Evolutionary conservation across 164 flowering plant genomes (phyloP).

Genomic region (Cinnamomum micranthum): DNA sequence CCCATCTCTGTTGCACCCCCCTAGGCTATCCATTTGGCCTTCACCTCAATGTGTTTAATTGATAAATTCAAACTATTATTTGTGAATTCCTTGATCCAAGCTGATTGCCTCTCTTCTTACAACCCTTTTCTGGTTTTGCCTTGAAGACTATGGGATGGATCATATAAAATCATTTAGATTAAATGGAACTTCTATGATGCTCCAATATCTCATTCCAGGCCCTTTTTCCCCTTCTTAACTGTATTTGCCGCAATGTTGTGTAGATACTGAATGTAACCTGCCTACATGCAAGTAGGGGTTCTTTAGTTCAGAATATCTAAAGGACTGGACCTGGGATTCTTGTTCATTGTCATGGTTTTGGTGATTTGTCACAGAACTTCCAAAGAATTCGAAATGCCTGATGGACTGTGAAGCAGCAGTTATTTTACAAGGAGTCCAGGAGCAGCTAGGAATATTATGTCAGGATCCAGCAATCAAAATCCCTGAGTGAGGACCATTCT

Average conservation of each 20-base stretch:
- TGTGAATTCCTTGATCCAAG: not conserved
- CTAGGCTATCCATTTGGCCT: too few species aligned
- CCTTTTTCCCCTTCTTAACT: not conserved
- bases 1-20: too few species aligned
- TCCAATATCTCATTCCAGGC: not conserved
- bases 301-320: not conserved
- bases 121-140: not conserved
- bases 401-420: slow-evolving; percentile 87
- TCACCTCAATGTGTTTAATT: too few species aligned
- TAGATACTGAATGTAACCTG: not conserved
- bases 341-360: slow-evolving; percentile 4
- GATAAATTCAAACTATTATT: not conserved
- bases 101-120: not conserved
- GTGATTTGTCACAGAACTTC: slow-evolving; percentile 52
- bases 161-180: not conserved
- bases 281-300: not conserved
- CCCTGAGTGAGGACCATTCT: slow-evolving; percentile 46
- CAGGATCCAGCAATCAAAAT: slow-evolving; percentile 73
- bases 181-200: not conserved
- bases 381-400: slow-evolving; percentile 55
- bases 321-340: not conserved
- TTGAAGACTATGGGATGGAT: not conserved
- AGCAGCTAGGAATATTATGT: slow-evolving; percentile 57
- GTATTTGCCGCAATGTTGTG: not conserved
- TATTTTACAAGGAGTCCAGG: slow-evolving; percentile 67